Conservation (phyloP, 2,329 filamentous ascomycete species). For the Pleoardoris graminearum region DNA sequence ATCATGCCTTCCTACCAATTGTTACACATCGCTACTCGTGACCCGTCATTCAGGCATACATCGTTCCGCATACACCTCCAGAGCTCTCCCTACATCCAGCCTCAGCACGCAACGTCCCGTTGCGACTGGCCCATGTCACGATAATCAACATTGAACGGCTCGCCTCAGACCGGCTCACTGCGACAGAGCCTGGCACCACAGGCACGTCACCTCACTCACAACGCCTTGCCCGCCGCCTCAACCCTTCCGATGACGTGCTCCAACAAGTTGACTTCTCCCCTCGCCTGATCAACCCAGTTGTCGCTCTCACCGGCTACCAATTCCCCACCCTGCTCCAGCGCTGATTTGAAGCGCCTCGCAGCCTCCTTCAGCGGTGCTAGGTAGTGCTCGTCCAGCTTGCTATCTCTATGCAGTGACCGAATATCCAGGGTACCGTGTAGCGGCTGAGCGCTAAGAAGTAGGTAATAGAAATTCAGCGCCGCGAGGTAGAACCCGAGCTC, state of each 20-base stretch:
- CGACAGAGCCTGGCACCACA: too few species aligned
- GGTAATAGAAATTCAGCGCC: constrained; percentile 62
- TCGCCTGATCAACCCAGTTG: constrained; percentile 39
- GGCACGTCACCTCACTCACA: too few species aligned
- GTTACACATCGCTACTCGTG: too few species aligned
- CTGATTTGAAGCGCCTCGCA: constrained; percentile 41
- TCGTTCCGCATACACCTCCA: too few species aligned
- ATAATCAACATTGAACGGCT: too few species aligned
- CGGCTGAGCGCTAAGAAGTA: constrained; percentile 55
- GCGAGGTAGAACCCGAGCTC: constrained; percentile 60
- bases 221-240: constrained; percentile 10
- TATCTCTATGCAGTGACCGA: constrained; percentile 45
- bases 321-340: constrained; percentile 38
- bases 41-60: too few species aligned
- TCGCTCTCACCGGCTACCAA: constrained; percentile 43
- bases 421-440: constrained; percentile 55
- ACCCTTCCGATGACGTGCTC: constrained; percentile 40
- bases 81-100: too few species aligned
- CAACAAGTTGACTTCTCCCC: constrained; percentile 39
- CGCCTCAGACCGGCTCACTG: too few species aligned
- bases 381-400: constrained; percentile 49
- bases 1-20: too few species aligned
- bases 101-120: too few species aligned
- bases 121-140: too few species aligned
- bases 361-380: constrained; percentile 49